Base-by-base conservation (phyloP, 139 green algal genomes). In the Chlamydomonas sphaeroides region DNA sequence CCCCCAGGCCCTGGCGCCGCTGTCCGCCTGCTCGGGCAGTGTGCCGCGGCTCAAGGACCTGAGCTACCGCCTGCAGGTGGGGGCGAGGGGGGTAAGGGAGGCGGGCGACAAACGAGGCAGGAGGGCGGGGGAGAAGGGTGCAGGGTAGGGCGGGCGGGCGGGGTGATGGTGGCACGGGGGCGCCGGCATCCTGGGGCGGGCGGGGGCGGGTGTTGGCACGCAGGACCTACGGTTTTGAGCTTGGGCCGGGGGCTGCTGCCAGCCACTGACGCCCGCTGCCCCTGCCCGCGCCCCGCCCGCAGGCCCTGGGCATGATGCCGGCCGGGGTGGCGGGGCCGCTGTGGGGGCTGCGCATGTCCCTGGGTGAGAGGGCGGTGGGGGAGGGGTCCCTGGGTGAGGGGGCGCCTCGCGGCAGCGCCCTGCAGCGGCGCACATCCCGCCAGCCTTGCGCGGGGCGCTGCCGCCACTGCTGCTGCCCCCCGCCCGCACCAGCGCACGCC, bases 1-100 rank as follows among this genome's bases (percentile, higher is more conserved):
- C 70, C 49, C 11, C 32, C 78, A 65, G 41, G 53, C 67, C 20
- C 59, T 71, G 39, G 23, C 74, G 10, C 59, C 59, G 5, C 49
- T n/a, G 18, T 28, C 20, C 20, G 57, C 59, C 14, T 28, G 17
- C 18, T 17, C 38, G 5, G 59, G 59, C 30, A 25, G 30, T 10
- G 30, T 33, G 18, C 74, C 74, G 0, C 57, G 41, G 38, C 59
- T 80, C 39, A 70, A 80, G 59, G 74, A 80, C 74, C 74, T 80
- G 25, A 80, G 59, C 41, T 70, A 48, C 18, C 59, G 74, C 1
- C 39, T 80, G 39, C 56, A 66, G 59, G 74, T 80, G 30, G 14
- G 67, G 28, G 26, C 41, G 2, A 2, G 32, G 62, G 32, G 14
- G 3, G 15, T 7, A 7, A 68, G 32, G 6, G 17, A 32, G 10